phyloP scores from a whole-genome alignment of 306 rosid genomes.

The Citrullus amarus region DNA sequence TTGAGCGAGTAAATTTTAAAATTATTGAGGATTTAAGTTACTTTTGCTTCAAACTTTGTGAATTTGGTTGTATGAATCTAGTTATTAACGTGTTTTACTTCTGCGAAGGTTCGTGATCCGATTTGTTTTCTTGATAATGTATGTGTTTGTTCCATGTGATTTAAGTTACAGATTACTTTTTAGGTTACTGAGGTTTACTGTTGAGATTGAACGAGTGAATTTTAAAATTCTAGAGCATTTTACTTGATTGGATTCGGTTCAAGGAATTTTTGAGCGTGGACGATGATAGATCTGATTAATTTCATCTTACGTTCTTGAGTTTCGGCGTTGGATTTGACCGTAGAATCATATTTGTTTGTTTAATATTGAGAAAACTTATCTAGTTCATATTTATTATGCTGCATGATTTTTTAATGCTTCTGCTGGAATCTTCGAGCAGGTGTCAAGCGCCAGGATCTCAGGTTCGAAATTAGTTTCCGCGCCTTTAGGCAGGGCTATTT shows the following conservation, averaged over 20 bases:
- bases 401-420: slow-evolving; percentile 1
- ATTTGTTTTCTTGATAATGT: neutral
- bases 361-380: neutral
- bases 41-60: neutral
- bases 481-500: slow-evolving; percentile 33
- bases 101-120: neutral
- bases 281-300: neutral
- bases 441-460: slow-evolving; percentile 25
- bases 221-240: neutral
- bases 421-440: slow-evolving; percentile 37
- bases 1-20: neutral
- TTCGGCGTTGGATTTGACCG: neutral
- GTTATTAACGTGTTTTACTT: neutral
- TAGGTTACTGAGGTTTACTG: neutral
- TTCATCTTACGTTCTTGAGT: neutral
- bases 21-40: neutral
- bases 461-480: slow-evolving; percentile 46
- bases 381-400: neutral
- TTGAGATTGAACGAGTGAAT: neutral
- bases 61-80: neutral
- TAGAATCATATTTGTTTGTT: neutral
- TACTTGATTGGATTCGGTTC: neutral
- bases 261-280: neutral
- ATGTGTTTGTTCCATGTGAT: neutral
- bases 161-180: neutral